Percentiles rank a stretch among this genome's conserved stretches.
These are phyloP conservation scores for Pseudozyma sp. DNA, from an alignment of 1,284 basidiomycete species.

Conservation along the genomic window DNA sequence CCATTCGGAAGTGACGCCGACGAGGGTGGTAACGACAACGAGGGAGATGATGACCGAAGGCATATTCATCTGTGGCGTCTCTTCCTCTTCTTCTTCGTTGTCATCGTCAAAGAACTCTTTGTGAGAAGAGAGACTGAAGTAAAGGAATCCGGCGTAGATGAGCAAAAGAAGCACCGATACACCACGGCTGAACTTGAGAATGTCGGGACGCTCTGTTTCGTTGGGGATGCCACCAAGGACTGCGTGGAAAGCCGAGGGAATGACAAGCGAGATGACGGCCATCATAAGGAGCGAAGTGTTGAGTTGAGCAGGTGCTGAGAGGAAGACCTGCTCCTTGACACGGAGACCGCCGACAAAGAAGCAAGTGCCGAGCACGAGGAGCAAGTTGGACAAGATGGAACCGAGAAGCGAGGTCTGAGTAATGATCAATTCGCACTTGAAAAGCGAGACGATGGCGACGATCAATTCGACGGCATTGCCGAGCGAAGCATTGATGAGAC, in stretches of 20 bases:
- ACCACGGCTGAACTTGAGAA: constrained; percentile 59
- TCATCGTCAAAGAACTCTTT: constrained; percentile 57
- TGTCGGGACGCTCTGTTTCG: constrained; percentile 50
- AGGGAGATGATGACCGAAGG: constrained; percentile 44
- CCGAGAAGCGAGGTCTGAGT: constrained; percentile 62
- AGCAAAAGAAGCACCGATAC: constrained; percentile 55
- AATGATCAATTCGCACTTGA: constrained; percentile 62
- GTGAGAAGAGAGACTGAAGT: constrained; percentile 53
- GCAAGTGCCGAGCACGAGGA: constrained; percentile 61
- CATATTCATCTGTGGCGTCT: constrained; percentile 57
- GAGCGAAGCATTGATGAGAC: constrained; percentile 62
- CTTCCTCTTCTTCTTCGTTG: constrained; percentile 51
- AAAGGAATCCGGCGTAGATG: constrained; percentile 62
- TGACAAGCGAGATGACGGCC: constrained; percentile 64
- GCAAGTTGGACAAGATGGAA: constrained; percentile 59
- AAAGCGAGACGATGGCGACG: constrained; percentile 63
- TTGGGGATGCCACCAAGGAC: constrained; percentile 54
- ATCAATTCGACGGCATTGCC: constrained; percentile 65
- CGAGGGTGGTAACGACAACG: constrained; percentile 50
- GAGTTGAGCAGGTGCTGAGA: constrained; percentile 51
- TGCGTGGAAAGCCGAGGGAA: constrained; percentile 62
- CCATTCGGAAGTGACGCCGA: constrained; percentile 65
- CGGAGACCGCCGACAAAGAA: constrained; percentile 63
- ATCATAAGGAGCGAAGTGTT: constrained; percentile 58
- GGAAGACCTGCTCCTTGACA: constrained; percentile 56